A percentile compares a stretch with the other conserved stretches of the same genome.
These are phyloP conservation scores for Stagonosporopsis tanaceti DNA, from an alignment of 2,329 filamentous ascomycete genomes.

Conservation along the genomic window DNA sequence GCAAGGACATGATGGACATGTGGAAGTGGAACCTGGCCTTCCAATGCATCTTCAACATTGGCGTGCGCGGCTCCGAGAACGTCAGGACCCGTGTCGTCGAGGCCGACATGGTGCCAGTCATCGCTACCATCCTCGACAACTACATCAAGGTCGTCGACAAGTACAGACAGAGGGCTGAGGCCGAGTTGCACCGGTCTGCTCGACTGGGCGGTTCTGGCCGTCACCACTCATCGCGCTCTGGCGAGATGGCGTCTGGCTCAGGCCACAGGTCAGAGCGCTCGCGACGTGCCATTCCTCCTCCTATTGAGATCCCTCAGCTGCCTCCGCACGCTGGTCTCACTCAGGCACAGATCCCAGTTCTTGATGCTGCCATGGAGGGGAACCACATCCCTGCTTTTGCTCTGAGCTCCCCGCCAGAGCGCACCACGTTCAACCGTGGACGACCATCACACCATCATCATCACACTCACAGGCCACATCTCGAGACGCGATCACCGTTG, in stretches of 20 bases:
- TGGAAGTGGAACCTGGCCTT: conserved; percentile 99
- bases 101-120: conserved; percentile 98
- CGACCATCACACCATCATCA: conserved; percentile 61
- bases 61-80: conserved; percentile 91
- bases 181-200: conserved; percentile 72
- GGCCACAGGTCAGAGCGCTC: conserved; percentile 54
- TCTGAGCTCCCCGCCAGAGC: conserved; percentile 74
- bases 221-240: conserved; percentile 52
- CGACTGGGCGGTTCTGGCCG: conserved; percentile 50
- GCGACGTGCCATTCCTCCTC: conserved; percentile 82
- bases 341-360: conserved; percentile 49
- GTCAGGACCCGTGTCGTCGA: conserved; percentile 96
- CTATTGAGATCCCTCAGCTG: conserved; percentile 77
- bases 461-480: conserved; percentile 49
- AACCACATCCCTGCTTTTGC: conserved; percentile 70
- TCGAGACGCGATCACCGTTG: conserved; percentile 54
- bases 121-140: conserved; percentile 97
- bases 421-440: conserved; percentile 69
- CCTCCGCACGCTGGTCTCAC: conserved; percentile 35
- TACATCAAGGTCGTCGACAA: conserved; percentile 97
- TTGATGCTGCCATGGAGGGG: conserved; percentile 65
- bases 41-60: conserved; percentile 98
- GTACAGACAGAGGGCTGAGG: conserved; percentile 83
- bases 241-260: conserved; percentile 39
- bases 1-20: conserved; percentile 99